A percentile compares a stretch with the other conserved stretches of the same genome.
Evolutionary conservation across 768 basidiomycete genomes (phyloP).

Genomic region (Macrolepiota albuminosa): DNA sequence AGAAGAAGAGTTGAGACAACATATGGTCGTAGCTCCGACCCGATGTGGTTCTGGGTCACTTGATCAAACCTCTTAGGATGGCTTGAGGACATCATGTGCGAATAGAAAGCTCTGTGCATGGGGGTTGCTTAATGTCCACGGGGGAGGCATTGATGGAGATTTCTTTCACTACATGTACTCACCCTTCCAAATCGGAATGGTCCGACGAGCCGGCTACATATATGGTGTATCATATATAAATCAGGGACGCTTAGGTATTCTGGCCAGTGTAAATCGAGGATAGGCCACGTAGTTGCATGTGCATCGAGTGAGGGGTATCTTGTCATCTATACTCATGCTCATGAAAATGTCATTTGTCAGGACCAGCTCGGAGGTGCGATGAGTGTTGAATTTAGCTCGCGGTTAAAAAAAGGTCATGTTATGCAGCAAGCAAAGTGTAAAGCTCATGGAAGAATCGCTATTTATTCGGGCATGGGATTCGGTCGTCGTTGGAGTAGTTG

Average conservation of each 20-base stretch:
- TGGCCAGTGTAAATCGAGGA: neutral
- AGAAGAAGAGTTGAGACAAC: neutral
- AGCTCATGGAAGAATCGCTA: neutral
- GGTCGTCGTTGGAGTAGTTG: too few species aligned
- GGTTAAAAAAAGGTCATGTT: neutral
- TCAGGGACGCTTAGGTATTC: neutral
- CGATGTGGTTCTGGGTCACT: conserved; percentile 1
- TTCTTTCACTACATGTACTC: neutral
- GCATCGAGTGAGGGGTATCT: neutral
- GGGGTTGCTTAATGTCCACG: neutral
- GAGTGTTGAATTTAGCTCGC: neutral
- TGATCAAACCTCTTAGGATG: neutral
- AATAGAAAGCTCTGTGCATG: neutral
- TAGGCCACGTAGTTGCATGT: neutral
- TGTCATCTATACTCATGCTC: neutral
- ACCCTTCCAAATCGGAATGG: neutral
- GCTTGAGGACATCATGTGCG: conserved; percentile 7
- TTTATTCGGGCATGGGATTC: too few species aligned
- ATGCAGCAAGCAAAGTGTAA: neutral
- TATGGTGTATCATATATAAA: neutral
- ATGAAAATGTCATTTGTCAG: neutral
- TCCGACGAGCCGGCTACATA: neutral
- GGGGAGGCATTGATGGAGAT: neutral
- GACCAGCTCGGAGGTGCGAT: neutral
- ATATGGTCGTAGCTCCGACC: conserved; percentile 1